phyloP scores from a whole-genome alignment of 1,139 yeast genomes.

The Yamadazyma pseudoaaseri region DNA sequence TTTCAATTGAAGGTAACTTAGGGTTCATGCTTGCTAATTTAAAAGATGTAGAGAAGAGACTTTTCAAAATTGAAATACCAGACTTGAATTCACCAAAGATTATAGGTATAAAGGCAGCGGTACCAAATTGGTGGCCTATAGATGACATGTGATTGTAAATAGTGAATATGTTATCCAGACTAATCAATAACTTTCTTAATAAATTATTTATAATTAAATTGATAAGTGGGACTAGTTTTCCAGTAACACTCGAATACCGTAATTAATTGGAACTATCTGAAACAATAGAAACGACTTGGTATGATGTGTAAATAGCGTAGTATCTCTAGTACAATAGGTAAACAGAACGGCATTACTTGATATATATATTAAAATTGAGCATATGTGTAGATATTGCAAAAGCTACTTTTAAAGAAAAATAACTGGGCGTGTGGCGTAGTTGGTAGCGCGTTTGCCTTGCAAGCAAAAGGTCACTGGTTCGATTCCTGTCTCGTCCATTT shows the following conservation, averaged over 20 bases:
- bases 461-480: constrained; percentile 52
- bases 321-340: too few relatives aligned
- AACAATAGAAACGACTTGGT: too few relatives aligned
- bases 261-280: too few relatives aligned
- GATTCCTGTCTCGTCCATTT: constrained; percentile 13
- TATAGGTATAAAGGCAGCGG: constrained; percentile 47
- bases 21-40: constrained; percentile 65
- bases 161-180: too few relatives aligned
- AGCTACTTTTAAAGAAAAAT: too few relatives aligned
- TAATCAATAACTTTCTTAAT: constrained; percentile 1
- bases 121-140: constrained; percentile 71
- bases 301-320: constrained; percentile 1
- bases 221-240: too few relatives aligned
- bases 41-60: constrained; percentile 35
- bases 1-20: constrained; percentile 54
- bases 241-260: too few relatives aligned
- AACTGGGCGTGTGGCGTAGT: constrained; percentile 69
- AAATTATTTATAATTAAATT: not conserved
- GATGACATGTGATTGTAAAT: too few relatives aligned
- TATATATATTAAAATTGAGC: too few relatives aligned
- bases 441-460: constrained; percentile 73
- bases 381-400: too few relatives aligned
- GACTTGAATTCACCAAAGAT: constrained; percentile 20
- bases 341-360: too few relatives aligned
- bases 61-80: constrained; percentile 32